Base-by-base conservation (phyloP, 257 asterid genomes). In the Nicotiana benthamiana region DNA sequence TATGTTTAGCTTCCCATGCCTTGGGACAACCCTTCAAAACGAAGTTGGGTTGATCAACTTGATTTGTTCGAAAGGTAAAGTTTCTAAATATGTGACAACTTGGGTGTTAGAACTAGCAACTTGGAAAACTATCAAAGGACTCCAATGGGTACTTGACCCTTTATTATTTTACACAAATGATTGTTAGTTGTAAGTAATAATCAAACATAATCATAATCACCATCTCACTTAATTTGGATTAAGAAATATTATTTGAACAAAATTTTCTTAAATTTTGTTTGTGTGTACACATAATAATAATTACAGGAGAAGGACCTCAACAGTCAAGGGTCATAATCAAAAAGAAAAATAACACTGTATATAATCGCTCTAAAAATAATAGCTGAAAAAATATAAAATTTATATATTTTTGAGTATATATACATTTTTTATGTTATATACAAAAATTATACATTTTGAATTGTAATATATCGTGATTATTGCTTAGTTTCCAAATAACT, bases 91-190 rank as follows among this genome's bases (percentile, higher is more conserved):
- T 43, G 57, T 48, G 57, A 43, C 77, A 70, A 43, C 22, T 22
- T 70, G 20, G 9, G 59, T 43, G 57, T 70, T 43, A 12, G 57
- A 12, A 43, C 7, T 43, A 70, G 3, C 20, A 70, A 70, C 15
- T 70, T 70, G 77, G 59, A 70, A 43, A 4, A 70, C 77, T 43
- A 70, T 70, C 48, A 56, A 70, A 70, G 22, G 22, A 43, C 77
- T 70, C 36, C 36, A 70, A 70, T 43, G 77, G 77, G 59, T 70
- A 70, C 77, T 70, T 70, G 77, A 22, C 77, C 77, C 20, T 70
- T 70, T 43, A 43, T 43, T 70, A 70, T 70, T 70, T 43, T 70
- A 70, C 36, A 22, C 59, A 70, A 22, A 70, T 5, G 59, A 70
- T 70, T 70, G 59, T 22, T 70, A 43, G 59, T 70, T 70, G 36